These are phyloP conservation scores for Adansonia digitata DNA, from an alignment of 345 rosid genomes.

Conservation along the genomic window DNA sequence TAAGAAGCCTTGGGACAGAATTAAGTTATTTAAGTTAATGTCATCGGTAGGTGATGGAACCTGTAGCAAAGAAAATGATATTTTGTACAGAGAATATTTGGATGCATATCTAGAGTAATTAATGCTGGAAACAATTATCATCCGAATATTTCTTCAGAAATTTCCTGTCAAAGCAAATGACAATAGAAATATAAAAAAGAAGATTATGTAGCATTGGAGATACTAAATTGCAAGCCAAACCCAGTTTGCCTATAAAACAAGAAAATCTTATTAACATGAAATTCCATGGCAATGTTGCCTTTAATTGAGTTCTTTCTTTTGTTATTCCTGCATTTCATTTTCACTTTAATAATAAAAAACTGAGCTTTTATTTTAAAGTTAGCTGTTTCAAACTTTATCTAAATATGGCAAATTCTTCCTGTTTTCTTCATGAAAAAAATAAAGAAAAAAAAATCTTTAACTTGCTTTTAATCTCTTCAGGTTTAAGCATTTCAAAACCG, in stretches of 20 bases:
- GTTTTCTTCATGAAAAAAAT: neutral
- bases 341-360: neutral
- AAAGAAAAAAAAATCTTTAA: neutral
- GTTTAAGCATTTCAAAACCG: conserved; percentile 37
- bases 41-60: too few species aligned
- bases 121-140: neutral
- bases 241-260: neutral
- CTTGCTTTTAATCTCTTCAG: conserved; percentile 34
- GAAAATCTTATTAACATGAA: neutral
- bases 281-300: neutral
- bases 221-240: neutral
- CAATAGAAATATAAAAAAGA: neutral
- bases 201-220: neutral
- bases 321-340: neutral
- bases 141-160: neutral
- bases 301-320: neutral
- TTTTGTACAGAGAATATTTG: too few species aligned
- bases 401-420: neutral
- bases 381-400: neutral
- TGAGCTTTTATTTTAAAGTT: neutral
- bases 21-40: too few species aligned
- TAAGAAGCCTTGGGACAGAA: too few species aligned
- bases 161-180: neutral
- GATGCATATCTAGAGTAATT: too few species aligned
- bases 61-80: too few species aligned